Evolutionary conservation across 352 stramenopile genomes (phyloP), one percentile per base, ranked within the genome.

Genomic region (Thalassiosira exigua): DNA sequence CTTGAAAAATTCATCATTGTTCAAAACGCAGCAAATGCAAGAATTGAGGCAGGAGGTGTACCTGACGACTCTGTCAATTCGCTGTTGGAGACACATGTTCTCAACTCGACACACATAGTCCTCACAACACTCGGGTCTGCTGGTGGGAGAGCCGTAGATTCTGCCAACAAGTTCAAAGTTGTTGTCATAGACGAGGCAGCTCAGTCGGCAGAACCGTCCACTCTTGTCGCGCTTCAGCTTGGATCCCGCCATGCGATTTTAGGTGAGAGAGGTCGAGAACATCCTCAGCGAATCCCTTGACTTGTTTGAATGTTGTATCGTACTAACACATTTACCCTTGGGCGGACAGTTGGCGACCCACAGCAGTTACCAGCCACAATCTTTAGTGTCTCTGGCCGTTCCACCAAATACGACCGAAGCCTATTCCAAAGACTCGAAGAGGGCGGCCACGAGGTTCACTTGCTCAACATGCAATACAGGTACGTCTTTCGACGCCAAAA

Each of bases 391-490:
- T 80, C 72, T 4, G 81, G 82, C 27, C 66, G 68, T 36, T 74
- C 53, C 48, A 80, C 75, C 2, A 87, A 91, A 76, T 82, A 91
- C 78, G 53, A 86, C 86, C 30, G 90, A 68, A 78, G 80, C 79
- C 68, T 93, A 54, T 90, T 92, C 73, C 72, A 91, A 66, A 53
- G 84, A 53, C 78, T 93, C n/a, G 86, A 93, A 72, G 75, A 93
- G 71, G 82, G 80, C 69, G 76, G 85, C 58, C 61, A 89, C 82
- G 69, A 84, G 41, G 72, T 90, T 60, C 60, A 91, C 75, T 73
- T 82, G 71, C 50, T 95, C 9, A 84, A 94, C 61, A 83, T 97
- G 24, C 97, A 99, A 81, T 99, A 99, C 75, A 48, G 39, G 39
- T 17, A 86, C 92, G 97, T 70, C 99, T 99, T 58, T 81, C 53